These are phyloP conservation scores for Apophysomyces elegans DNA, from an alignment of 371 early-diverging fungal species.

Conservation along the genomic window DNA sequence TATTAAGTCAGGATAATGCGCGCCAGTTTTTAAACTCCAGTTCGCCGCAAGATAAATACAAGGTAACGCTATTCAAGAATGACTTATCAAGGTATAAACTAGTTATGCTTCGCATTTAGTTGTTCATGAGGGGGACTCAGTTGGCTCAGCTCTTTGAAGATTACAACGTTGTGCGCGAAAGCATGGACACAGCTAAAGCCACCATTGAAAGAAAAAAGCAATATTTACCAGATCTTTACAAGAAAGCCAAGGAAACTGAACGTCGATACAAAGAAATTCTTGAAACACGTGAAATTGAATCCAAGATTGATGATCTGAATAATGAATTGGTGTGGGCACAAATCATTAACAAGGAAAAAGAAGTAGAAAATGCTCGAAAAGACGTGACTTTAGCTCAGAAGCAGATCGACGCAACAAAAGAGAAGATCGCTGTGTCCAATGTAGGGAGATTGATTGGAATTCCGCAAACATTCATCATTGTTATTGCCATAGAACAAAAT, in stretches of 20 bases:
- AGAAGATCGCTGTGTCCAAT: background rate
- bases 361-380: constrained; percentile 31
- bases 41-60: constrained; percentile 84
- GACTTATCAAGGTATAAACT: background rate
- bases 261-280: constrained; percentile 65
- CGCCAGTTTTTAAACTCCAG: constrained; percentile 86
- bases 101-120: constrained; percentile 26
- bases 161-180: constrained; percentile 70
- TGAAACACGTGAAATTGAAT: constrained; percentile 65
- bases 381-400: constrained; percentile 69
- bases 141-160: constrained; percentile 78
- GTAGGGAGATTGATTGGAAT: background rate
- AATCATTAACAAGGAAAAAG: constrained; percentile 61
- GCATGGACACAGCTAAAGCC: constrained; percentile 61
- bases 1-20: constrained; percentile 93
- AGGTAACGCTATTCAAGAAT: constrained; percentile 33
- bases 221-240: constrained; percentile 62
- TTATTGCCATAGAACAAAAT: background rate
- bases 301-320: constrained; percentile 60
- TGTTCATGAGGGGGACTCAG: constrained; percentile 89
- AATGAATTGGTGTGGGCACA: constrained; percentile 82
- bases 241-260: constrained; percentile 66
- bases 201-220: constrained; percentile 62
- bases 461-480: background rate
- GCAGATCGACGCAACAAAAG: constrained; percentile 40